phyloP scores from a whole-genome alignment of 805 yeast species.

The Ogataea salicorniae region DNA sequence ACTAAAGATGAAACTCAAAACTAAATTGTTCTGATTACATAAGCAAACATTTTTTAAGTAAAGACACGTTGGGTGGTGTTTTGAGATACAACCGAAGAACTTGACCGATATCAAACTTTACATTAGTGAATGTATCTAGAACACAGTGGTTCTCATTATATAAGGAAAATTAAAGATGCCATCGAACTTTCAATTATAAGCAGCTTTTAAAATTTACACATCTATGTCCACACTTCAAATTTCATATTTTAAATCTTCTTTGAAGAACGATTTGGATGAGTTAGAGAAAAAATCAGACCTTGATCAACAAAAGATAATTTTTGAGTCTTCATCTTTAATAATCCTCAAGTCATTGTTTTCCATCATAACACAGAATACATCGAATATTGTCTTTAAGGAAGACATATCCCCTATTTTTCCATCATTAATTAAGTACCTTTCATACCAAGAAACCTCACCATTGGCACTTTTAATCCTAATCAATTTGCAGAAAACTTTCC shows the following conservation, averaged over 20 bases:
- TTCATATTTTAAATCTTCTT: neutral
- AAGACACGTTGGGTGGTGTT: no score
- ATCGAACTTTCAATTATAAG: neutral
- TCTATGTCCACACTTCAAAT: no score
- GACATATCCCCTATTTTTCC: slow-evolving; percentile 1
- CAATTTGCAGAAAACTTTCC: neutral
- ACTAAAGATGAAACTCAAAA: no score
- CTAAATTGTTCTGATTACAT: no score
- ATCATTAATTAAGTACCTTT: neutral
- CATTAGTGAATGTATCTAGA: no score
- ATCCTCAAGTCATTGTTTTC: neutral
- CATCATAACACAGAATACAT: neutral
- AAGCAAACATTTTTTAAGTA: no score
- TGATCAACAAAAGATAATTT: neutral
- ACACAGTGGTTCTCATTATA: no score
- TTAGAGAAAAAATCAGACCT: neutral
- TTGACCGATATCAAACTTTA: no score
- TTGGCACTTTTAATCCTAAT: neutral
- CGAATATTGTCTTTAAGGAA: neutral
- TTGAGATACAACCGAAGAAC: no score
- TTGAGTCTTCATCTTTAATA: neutral
- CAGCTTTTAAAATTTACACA: neutral
- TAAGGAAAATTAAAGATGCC: no score
- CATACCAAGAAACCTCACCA: neutral
- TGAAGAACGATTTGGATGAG: neutral